phyloP scores from a whole-genome alignment of 805 yeast species.

The Wickerhamomyces chaumierensis region DNA sequence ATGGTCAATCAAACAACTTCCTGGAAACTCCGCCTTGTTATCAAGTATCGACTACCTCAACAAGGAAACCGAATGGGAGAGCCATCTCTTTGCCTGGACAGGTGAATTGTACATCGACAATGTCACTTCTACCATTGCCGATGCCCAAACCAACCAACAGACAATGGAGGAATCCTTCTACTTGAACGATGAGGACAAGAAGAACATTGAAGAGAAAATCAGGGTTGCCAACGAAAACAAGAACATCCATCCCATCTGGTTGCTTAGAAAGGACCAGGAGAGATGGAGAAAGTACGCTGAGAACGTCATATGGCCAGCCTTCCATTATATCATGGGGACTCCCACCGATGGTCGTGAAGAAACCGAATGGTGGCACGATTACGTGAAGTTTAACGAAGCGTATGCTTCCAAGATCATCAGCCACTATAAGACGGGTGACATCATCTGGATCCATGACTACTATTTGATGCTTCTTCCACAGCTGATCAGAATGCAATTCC shows the following conservation, averaged over 20 bases:
- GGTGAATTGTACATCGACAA: conserved; percentile 52
- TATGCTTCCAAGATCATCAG: conserved; percentile 69
- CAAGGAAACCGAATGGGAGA: conserved; percentile 71
- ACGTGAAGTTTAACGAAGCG: conserved; percentile 83
- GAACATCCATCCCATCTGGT: conserved; percentile 79
- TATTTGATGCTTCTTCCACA: conserved; percentile 80
- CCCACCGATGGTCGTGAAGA: conserved; percentile 61
- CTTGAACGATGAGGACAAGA: conserved; percentile 44
- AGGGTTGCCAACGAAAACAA: conserved; percentile 33
- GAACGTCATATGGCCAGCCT: conserved; percentile 83
- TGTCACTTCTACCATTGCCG: conserved; percentile 5
- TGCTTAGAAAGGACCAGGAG: conserved; percentile 63
- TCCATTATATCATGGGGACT: conserved; percentile 83
- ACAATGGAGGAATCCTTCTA: conserved; percentile 46
- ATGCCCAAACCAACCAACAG: background rate
- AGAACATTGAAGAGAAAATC: conserved; percentile 34
- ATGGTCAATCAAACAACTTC: conserved; percentile 37
- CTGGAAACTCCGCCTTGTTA: conserved; percentile 81
- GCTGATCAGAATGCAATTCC: conserved; percentile 67
- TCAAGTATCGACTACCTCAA: conserved; percentile 59
- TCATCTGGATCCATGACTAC: conserved; percentile 90
- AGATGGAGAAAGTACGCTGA: conserved; percentile 90
- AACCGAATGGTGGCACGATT: conserved; percentile 76
- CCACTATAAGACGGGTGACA: conserved; percentile 80
- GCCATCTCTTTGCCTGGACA: conserved; percentile 88